Conservation (phyloP, 208 protist genomes). For the Crithidia sp. region DNA sequence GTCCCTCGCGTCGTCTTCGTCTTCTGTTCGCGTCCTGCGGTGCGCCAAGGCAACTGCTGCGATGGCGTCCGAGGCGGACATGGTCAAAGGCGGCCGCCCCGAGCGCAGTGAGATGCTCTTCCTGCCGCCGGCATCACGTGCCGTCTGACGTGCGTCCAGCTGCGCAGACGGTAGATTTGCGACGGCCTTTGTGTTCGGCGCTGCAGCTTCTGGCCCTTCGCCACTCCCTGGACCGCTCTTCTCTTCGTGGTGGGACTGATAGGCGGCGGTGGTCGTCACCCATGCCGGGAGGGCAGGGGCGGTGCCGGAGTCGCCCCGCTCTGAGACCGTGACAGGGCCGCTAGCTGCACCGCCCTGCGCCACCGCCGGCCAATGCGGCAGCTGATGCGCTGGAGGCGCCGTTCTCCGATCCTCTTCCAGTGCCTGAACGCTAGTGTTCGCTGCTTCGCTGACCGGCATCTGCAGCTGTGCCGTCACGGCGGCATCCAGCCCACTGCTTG, state of each 20-base stretch:
- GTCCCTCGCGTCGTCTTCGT: too few relatives aligned
- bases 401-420: too few relatives aligned
- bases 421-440: too few relatives aligned
- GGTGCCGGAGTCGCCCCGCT: background rate
- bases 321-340: background rate
- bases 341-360: background rate
- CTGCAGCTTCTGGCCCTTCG: too few relatives aligned
- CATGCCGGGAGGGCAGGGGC: background rate
- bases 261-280: conserved; percentile 1
- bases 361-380: conserved; percentile 5
- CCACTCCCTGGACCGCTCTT: background rate
- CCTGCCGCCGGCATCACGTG: too few relatives aligned
- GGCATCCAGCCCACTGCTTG: background rate
- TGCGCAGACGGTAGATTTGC: too few relatives aligned
- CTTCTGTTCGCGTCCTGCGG: too few relatives aligned
- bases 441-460: too few relatives aligned
- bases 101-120: background rate
- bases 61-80: background rate
- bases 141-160: too few relatives aligned
- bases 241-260: background rate
- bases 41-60: too few relatives aligned
- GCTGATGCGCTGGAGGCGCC: background rate
- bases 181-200: too few relatives aligned
- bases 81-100: background rate
- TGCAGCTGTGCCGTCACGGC: too few relatives aligned